Conservation (phyloP, 805 yeast genomes). For the Blastobotrys attinorum region DNA sequence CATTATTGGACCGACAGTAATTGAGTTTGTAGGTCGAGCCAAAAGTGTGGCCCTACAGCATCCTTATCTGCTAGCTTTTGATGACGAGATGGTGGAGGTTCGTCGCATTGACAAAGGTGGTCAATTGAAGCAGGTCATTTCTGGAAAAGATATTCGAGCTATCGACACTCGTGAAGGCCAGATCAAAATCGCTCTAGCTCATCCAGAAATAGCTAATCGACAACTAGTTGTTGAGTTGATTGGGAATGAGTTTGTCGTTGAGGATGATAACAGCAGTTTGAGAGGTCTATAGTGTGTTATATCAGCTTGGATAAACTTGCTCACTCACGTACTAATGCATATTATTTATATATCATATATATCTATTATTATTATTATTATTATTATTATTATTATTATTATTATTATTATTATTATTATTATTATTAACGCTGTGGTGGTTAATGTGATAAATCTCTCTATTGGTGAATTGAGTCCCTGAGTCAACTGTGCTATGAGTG, state of each 20-base stretch:
- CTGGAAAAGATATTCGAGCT: conserved; percentile 55
- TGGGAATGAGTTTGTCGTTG: conserved; percentile 25
- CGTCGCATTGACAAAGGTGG: conserved; percentile 45
- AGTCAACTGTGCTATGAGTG: too few species aligned
- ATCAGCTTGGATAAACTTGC: too few species aligned
- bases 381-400: too few species aligned
- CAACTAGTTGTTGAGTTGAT: conserved; percentile 46
- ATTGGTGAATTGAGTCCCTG: too few species aligned
- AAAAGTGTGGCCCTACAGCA: conserved; percentile 34
- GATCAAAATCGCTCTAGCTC: conserved; percentile 45
- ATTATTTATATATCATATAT: not conserved
- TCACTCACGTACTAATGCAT: not conserved
- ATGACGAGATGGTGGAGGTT: conserved; percentile 63
- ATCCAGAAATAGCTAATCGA: conserved; percentile 54
- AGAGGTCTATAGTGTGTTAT: conserved; percentile 14
- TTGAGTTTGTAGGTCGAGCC: conserved; percentile 34
- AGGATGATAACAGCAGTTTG: conserved; percentile 19
- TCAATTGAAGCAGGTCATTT: conserved; percentile 51
- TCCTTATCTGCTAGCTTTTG: conserved; percentile 45
- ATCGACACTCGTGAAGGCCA: conserved; percentile 35
- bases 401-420: too few species aligned
- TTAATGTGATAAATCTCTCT: too few species aligned
- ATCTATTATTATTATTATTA: too few species aligned
- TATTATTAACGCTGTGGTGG: too few species aligned
- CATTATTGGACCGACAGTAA: conserved; percentile 32